Evolutionary conservation across 2,329 filamentous ascomycete genomes (phyloP), one percentile per base, ranked within the genome.

Genomic region (Aspergillus quadrilineatus): DNA sequence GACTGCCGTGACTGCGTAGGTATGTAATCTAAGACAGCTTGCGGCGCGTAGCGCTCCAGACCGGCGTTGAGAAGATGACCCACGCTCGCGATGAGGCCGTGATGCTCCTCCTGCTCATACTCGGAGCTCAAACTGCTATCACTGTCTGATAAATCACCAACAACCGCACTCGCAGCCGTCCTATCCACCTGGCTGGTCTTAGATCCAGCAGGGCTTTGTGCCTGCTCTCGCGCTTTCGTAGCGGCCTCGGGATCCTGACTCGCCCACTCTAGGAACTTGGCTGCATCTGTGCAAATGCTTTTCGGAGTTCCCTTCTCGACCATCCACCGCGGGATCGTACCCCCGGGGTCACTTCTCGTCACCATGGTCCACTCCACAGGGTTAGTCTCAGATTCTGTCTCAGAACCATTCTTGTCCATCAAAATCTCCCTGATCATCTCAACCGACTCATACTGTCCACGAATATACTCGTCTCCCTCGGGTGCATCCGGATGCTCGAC

Each of bases 291-390:
- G 28, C 90, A 82, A 64, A 96, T 94, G 36, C 89, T 89, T 9
- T 82, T 85, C 0, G 92, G 92, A 0, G 92, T 96, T 30, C 89
- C 90, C 69, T 90, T 86, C 67, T 96, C 92, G n/a, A 96, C 90
- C 82, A 96, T 87, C 75, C 94, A 96, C 12, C 89, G 83, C 1
- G 92, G 92, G 15, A 96, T 92, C 57, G 86, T 93, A 51, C 92
- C 92, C 9, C 92, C 92, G 3, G 92, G 91, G 65, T 96, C 91
- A 70, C 89, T 93, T 48, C 92, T 82, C 1, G 91, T 96, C 15
- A 96, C 85, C 92, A 96, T 96, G 59, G 94, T 83, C 92, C 92
- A 96, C 72, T 96, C 92, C 1, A 96, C 82, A 0, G 86, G 85
- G 62, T 87, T 87, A 7, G 76, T 72, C 30, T 56, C 44, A 6